Evolutionary conservation across 2,329 filamentous ascomycete genomes (phyloP), one percentile per base, ranked within the genome.

Genomic region (Claviceps pusilla): DNA sequence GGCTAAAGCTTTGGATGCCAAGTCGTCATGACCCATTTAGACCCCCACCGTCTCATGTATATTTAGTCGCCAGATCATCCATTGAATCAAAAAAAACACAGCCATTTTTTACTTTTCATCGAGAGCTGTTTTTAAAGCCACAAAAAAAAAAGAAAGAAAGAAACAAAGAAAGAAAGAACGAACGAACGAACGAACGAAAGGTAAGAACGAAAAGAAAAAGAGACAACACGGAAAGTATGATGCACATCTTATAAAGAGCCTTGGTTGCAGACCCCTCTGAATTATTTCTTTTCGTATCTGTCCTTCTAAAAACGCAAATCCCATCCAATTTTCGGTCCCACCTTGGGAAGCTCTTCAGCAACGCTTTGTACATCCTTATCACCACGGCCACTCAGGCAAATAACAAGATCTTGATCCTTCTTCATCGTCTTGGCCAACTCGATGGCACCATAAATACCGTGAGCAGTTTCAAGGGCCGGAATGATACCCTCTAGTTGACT

Each of bases 281-380:
- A 16, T n/a, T 7, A n/a, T 41, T n/a, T n/a, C 6, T 5, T 41
- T n/a, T 12, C 16, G 7, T 2, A 16, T n/a, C 16, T 49, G 31
- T 28, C n/a, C 12, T 3, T 48, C 29, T 75, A 82, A 62, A 84
- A 84, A 39, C 81, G 74, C 62, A 84, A 65, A 61, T 84, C 80
- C 81, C 81, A 84, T 55, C 79, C 89, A 69, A 98, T 97, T 75
- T 86, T 76, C 7, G 93, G 93, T 0, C 93, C 91, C 58, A 98
- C 70, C 61, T 78, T 86, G 19, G 91, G 91, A 65, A 98, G 72
- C 72, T 95, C 89, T 65, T 98, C 93, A 0, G 93, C 93, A 52
- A 98, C 91, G 64, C 88, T 95, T 79, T 98, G 90, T 56, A 98
- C 93, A 66, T 98, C 93, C 81, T 98, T 98, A 71, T 98, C 93